phyloP scores from a whole-genome alignment of 768 basidiomycete species.

The Mycena metata region DNA sequence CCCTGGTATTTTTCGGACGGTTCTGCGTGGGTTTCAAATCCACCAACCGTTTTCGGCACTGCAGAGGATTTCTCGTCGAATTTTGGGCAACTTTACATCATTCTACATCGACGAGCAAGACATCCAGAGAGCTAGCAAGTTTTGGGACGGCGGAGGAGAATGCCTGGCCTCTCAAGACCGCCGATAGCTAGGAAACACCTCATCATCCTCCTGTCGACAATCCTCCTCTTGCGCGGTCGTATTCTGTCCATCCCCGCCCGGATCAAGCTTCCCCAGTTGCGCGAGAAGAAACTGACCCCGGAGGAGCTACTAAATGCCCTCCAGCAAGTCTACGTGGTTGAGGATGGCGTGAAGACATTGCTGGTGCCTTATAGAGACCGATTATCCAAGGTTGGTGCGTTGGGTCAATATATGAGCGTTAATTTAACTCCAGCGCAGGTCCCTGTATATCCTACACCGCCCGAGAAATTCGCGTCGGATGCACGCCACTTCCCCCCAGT shows the following conservation, averaged over 20 bases:
- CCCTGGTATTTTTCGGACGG: too few species aligned
- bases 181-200: conserved; percentile 36
- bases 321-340: conserved; percentile 74
- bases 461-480: conserved; percentile 64
- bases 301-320: conserved; percentile 63
- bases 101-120: too few species aligned
- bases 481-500: conserved; percentile 74
- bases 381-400: conserved; percentile 68
- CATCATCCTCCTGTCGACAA: conserved; percentile 57
- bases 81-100: too few species aligned
- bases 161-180: conserved; percentile 25
- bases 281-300: conserved; percentile 47
- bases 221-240: conserved; percentile 67
- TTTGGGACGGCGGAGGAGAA: neutral
- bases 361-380: conserved; percentile 75
- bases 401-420: neutral
- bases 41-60: too few species aligned
- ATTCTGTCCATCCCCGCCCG: conserved; percentile 52
- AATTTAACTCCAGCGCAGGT: conserved; percentile 47
- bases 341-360: conserved; percentile 73
- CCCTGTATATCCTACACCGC: conserved; percentile 62
- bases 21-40: too few species aligned
- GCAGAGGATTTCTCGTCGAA: too few species aligned
- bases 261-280: conserved; percentile 45
- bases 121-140: too few species aligned